Evolutionary conservation across 2,329 filamentous ascomycete species (phyloP), one percentile per base, ranked within the genome.

Genomic region (Claviceps maximensis): DNA sequence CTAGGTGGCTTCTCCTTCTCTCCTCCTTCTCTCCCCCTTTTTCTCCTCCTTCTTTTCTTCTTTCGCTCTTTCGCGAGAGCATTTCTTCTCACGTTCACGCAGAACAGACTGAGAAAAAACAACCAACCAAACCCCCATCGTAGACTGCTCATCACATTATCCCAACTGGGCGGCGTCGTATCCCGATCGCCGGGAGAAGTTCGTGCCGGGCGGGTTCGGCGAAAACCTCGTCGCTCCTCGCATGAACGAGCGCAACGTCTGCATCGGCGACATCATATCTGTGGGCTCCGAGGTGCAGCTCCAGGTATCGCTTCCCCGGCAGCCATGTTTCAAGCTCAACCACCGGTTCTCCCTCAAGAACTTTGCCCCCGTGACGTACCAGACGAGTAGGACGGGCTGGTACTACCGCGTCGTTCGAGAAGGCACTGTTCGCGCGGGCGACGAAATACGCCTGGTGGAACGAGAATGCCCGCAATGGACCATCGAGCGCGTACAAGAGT

Each of bases 291-390:
- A 71, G 2, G 70, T 79, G 0, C 54, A 79, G 2, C 69, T 84
- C 0, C 77, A 84, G 58, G 76, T 84, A 25, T 77, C 74, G 56
- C 67, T 83, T 25, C 82, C 82, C 0, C 73, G 82, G 17, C 76
- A 80, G 58, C 82, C 82, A 10, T 85, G 82, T 67, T 85, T 78
- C 68, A 53, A 85, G 61, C 72, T 86, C 9, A 86, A 85, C 61
- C 81, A 84, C 59, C 78, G 82, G 1, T 86, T 86, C 63, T 72
- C 76, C 36, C 67, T 83, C 10, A 79, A 78, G 59, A 76, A 81
- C 55, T 83, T 85, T 64, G 78, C 81, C 4, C 75, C 75, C 0
- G 69, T 72, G 21, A 77, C 79, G 0, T 82, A 78, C 65, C 71
- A 74, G 56, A 69, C 69, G 2, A 77, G 77, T 54, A 74, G 81